Base-by-base conservation (phyloP, 2,329 filamentous ascomycete genomes). In the Pseudogymnoascus sp. region DNA sequence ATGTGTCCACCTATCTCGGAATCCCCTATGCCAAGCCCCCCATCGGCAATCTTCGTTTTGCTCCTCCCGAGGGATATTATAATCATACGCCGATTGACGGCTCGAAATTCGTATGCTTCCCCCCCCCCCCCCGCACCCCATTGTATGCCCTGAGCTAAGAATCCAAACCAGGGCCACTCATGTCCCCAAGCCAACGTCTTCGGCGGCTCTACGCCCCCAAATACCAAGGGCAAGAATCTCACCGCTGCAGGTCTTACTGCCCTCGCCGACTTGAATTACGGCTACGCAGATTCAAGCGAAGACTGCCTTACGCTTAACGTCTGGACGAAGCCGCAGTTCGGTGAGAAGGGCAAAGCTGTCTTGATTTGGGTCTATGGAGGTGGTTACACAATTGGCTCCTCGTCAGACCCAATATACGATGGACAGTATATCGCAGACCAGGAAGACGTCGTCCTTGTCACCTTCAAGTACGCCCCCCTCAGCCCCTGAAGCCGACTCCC, bases 341-440 rank as follows among this genome's bases (percentile, higher is more conserved):
- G 36, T 6, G 29, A 18, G 4, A 64, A 62, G 18, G 71, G 73
- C 40, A 79, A 77, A 47, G 71, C 79, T 3, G 78, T 80, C 18
- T 65, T 80, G 40, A 71, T 80, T n/a, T 80, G 77, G 75, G 74
- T 80, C 8, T 74, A 77, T 54, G 78, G 78, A 2, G 78, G 79
- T 10, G 76, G 72, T 0, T 79, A 77, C 62, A 70, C 67, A 2
- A 71, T 70, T 51, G 78, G 78, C 63, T 75, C 72, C 65, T 73
- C 77, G 0, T 70, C 75, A 54, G 73, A 71, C 16, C 73, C 74
- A 0, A 73, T 73, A 4, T 81, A 80, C 65, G 77, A 73, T 36
- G 79, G 79, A 29, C 75, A 76, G 37, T 73, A 76, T 66, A 75
- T 81, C 54, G 78, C 77, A 4, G 73, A 74, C 3, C 69, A 75